Base-by-base conservation (phyloP, 805 yeast genomes). In the Candida vartiovaarae region DNA sequence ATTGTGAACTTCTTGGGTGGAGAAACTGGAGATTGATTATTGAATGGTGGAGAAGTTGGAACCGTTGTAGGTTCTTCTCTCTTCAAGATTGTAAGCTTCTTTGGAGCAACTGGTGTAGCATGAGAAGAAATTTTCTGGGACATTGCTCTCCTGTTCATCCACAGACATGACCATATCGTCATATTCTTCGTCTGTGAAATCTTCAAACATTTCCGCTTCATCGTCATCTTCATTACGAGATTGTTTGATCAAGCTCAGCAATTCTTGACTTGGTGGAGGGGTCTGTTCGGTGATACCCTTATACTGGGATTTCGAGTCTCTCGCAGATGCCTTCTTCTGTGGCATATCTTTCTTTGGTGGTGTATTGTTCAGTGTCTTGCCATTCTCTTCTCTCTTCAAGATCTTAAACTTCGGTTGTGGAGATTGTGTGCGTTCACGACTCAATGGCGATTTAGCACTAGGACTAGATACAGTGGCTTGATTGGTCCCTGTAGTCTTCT, bases 1-100 rank as follows among this genome's bases (percentile, higher is more conserved):
- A 67, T 34, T 43, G 59, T 64, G 38, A 65, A 50, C 44, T 62
- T 66, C 42, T 60, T 64, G 9, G 52, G 48, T 4, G 44, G 29
- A 24, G 20, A 15, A 15, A 15, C 20, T 15, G 20, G 20, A 15
- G 20, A 15, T 15, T 15, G 20, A 15, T 15, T 15, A 15, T 15
- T 15, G 20, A 15, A 15, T 15, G 20, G 20, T 15, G 20, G 20
- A 15, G 20, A 15, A 15, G 20, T 15, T 15, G 20, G 20, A 15
- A 15, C 20, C 20, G 20, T 2, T 15, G 20, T 15, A 15, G 20
- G 20, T 15, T 15, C 20, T 15, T 15, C 20, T 15, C 20, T 30
- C 27, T 38, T 24, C 26, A 30, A n/a, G 11, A 29, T 23, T 6
- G 8, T 38, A 9, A 30, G 30, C 20, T 38, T 30, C 34, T 38